A percentile compares a stretch with the other conserved stretches of the same genome.
These are phyloP conservation scores for Pueraria montana DNA, from an alignment of 306 rosid species.

Conservation along the genomic window DNA sequence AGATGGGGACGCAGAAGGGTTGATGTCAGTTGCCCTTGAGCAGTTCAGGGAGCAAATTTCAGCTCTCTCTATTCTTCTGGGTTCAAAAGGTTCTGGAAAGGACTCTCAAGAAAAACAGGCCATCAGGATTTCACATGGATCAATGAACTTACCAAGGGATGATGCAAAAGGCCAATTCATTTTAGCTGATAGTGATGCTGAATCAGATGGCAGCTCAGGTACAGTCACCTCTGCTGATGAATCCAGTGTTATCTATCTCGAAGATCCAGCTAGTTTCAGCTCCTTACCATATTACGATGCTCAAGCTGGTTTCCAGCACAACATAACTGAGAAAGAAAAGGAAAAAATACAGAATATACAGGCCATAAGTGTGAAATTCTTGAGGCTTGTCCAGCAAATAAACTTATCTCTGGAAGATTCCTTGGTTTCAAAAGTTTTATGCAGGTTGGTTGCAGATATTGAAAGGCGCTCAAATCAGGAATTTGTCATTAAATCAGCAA, in stretches of 20 bases:
- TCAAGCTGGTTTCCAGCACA: conserved; percentile 33
- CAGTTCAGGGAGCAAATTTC: conserved; percentile 54
- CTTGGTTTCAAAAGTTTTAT: conserved; percentile 56
- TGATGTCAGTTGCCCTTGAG: conserved; percentile 49
- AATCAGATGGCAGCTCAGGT: conserved; percentile 45
- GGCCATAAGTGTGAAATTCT: conserved; percentile 53
- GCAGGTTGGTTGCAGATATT: conserved; percentile 55
- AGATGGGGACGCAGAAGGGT: conserved; percentile 47
- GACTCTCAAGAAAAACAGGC: conserved; percentile 39
- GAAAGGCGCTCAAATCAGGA: conserved; percentile 53
- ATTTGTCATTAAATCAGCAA: conserved; percentile 54
- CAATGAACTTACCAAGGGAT: conserved; percentile 35
- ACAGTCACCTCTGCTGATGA: conserved; percentile 47
- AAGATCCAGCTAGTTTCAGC: conserved; percentile 43
- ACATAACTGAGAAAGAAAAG: conserved; percentile 53
- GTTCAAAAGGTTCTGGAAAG: conserved; percentile 44
- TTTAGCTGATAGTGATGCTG: conserved; percentile 29
- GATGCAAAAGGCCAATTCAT: conserved; percentile 39
- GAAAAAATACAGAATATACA: conserved; percentile 51
- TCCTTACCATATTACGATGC: conserved; percentile 37
- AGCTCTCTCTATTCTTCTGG: conserved; percentile 54
- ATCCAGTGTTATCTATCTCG: conserved; percentile 38
- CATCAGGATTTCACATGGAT: conserved; percentile 35
- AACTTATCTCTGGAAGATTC: conserved; percentile 57
- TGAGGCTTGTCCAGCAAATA: conserved; percentile 62